A percentile compares a stretch with the other conserved stretches of the same genome.
These are phyloP conservation scores for Violaceomyces palustris DNA, from an alignment of 1,284 basidiomycete genomes.

Conservation along the genomic window DNA sequence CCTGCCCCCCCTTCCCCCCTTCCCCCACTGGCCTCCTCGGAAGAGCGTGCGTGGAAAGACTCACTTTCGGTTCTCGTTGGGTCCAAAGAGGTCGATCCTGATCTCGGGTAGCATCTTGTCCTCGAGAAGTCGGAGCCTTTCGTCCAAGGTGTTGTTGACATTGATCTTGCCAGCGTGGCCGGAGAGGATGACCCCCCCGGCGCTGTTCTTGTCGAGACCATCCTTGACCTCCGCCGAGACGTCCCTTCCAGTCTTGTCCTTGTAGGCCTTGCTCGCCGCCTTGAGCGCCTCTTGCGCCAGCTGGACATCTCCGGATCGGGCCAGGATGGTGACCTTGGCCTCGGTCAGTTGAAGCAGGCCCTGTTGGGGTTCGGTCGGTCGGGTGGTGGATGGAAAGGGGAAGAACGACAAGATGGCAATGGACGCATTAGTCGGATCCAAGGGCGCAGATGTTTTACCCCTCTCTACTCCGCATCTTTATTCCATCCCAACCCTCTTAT, in stretches of 20 bases:
- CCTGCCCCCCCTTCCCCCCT: conserved; percentile 77
- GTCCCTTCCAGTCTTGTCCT: conserved; percentile 69
- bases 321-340: conserved; percentile 38
- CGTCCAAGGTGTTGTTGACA: conserved; percentile 51
- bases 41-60: conserved; percentile 45
- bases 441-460: no score
- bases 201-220: conserved; percentile 63
- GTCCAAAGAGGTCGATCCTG: conserved; percentile 46
- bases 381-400: no score
- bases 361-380: no score
- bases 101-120: conserved; percentile 51
- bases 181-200: conserved; percentile 42
- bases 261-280: conserved; percentile 64
- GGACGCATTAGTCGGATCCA: no score
- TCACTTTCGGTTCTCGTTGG: conserved; percentile 50
- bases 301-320: conserved; percentile 42
- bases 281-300: conserved; percentile 60
- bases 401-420: no score
- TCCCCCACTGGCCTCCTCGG: conserved; percentile 70
- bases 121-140: conserved; percentile 47
- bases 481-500: no score
- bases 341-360: conserved; percentile 50
- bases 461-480: no score
- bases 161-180: conserved; percentile 45
- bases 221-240: conserved; percentile 65